These are phyloP conservation scores for Tetrapisispora taiwanensis DNA, from an alignment of 805 yeast species.

Conservation along the genomic window DNA sequence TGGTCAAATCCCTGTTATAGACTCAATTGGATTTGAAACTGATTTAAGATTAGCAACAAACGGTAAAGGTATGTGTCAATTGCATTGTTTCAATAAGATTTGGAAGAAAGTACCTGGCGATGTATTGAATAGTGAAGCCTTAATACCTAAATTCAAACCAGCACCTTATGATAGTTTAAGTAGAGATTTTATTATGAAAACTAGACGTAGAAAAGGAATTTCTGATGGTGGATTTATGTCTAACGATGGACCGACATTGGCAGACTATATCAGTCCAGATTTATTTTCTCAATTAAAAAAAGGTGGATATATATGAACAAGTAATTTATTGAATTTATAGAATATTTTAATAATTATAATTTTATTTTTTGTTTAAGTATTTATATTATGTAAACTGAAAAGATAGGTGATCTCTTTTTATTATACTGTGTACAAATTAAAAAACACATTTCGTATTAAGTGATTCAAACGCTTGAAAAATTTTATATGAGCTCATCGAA, in stretches of 20 bases:
- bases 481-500: slow-evolving; percentile 3
- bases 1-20: slow-evolving; percentile 78
- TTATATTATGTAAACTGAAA: too few species aligned
- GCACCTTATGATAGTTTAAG: slow-evolving; percentile 65
- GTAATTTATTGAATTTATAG: too few species aligned
- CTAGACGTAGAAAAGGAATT: slow-evolving; percentile 80
- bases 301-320: slow-evolving; percentile 31
- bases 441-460: neutral
- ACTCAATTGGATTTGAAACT: slow-evolving; percentile 80
- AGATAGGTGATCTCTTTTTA: too few species aligned
- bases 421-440: too few species aligned
- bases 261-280: slow-evolving; percentile 56
- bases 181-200: slow-evolving; percentile 81
- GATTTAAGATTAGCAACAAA: slow-evolving; percentile 70
- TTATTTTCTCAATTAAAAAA: slow-evolving; percentile 44
- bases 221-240: slow-evolving; percentile 42
- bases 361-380: too few species aligned
- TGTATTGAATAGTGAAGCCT: slow-evolving; percentile 62
- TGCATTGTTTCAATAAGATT: slow-evolving; percentile 43
- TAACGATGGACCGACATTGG: slow-evolving; percentile 33
- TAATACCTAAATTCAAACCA: slow-evolving; percentile 61
- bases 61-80: slow-evolving; percentile 65
- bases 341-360: too few species aligned
- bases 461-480: slow-evolving; percentile 1
- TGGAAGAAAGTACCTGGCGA: slow-evolving; percentile 88